A percentile compares a stretch with the other conserved stretches of the same genome.
Conservation (phyloP, 306 rosid genomes). For the Malus fusca region DNA sequence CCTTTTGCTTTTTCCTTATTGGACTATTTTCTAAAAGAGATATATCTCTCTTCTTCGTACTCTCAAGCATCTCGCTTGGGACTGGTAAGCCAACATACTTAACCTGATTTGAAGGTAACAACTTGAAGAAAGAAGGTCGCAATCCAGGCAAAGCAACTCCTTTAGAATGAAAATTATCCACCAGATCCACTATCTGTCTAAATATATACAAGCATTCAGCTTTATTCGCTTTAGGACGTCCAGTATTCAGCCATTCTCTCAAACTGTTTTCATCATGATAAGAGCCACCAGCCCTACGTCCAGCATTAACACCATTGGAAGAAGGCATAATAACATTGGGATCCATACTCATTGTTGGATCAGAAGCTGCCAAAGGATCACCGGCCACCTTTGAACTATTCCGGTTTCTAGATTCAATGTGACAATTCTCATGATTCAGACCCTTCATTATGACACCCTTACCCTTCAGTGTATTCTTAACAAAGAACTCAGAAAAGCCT, state of each 20-base stretch:
- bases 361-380: conserved; percentile 32
- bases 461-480: conserved; percentile 68
- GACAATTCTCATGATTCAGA: conserved; percentile 27
- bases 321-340: conserved; percentile 33
- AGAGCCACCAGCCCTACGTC: conserved; percentile 29
- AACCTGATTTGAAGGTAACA: conserved; percentile 52
- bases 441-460: conserved; percentile 65
- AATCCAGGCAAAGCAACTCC: conserved; percentile 61
- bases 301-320: conserved; percentile 15
- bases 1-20: conserved; percentile 50
- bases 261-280: conserved; percentile 50
- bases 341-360: conserved; percentile 20
- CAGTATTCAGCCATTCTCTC: conserved; percentile 73
- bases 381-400: conserved; percentile 31
- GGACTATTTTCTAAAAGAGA: conserved; percentile 31
- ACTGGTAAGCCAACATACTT: conserved; percentile 50
- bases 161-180: conserved; percentile 51
- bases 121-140: conserved; percentile 62
- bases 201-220: conserved; percentile 54
- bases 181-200: conserved; percentile 66
- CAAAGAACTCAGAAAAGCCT: conserved; percentile 78
- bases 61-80: conserved; percentile 28
- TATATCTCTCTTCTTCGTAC: conserved; percentile 34
- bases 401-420: conserved; percentile 35
- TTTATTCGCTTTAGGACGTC: conserved; percentile 43